phyloP scores from a whole-genome alignment of 352 stramenopile genomes.

The Globisporangium nodosum region DNA sequence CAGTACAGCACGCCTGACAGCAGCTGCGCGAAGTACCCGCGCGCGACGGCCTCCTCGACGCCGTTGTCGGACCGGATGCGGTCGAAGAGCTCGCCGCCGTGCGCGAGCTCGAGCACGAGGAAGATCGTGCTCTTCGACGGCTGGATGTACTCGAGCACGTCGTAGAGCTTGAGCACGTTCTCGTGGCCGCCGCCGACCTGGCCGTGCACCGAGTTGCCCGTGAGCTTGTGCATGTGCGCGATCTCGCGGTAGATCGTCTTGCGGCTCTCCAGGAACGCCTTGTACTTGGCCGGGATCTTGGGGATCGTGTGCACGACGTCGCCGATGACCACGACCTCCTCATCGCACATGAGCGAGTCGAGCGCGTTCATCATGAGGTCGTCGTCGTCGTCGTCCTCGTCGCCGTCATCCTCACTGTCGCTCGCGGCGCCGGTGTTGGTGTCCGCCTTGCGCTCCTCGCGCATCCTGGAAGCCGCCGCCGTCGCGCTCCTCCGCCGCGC shows the following conservation, averaged over 20 bases:
- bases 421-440: conserved; percentile 4
- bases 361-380: conserved; percentile 25
- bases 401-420: conserved; percentile 3
- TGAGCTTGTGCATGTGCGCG: conserved; percentile 92
- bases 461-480: background rate
- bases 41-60: conserved; percentile 76
- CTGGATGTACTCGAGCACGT: conserved; percentile 95
- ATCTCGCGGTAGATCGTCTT: conserved; percentile 94
- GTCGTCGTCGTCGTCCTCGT: conserved; percentile 25
- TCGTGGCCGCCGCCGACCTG: conserved; percentile 81
- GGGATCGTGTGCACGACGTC: conserved; percentile 69
- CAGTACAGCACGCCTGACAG: conserved; percentile 87
- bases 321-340: conserved; percentile 20
- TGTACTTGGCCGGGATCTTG: conserved; percentile 87
- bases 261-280: conserved; percentile 41
- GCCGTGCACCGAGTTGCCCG: conserved; percentile 70
- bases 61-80: conserved; percentile 81
- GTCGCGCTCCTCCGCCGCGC: conserved; percentile 3
- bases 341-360: conserved; percentile 13
- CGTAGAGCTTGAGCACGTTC: conserved; percentile 95
- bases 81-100: conserved; percentile 90
- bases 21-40: conserved; percentile 87
- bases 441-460: conserved; percentile 22
- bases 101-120: conserved; percentile 87
- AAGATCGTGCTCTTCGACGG: conserved; percentile 93